Conservation (phyloP, 306 rosid genomes). For the Cucurbita ficifolia region DNA sequence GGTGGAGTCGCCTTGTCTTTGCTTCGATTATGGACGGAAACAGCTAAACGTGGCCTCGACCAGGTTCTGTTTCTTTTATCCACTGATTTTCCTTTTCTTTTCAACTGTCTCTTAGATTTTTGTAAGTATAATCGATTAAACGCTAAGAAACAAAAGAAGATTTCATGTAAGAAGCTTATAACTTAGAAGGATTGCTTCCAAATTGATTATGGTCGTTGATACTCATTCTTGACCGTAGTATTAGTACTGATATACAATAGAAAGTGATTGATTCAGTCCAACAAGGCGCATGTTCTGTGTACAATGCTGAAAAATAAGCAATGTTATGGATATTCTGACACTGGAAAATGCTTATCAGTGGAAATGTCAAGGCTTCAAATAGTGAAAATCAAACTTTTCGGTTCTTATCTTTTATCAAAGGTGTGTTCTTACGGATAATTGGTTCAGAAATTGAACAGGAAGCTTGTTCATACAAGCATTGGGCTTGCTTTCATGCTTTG, state of each 20-base stretch:
- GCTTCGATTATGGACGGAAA: slow-evolving; percentile 53
- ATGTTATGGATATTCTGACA: neutral
- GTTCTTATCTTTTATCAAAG: neutral
- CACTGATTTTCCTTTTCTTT: neutral
- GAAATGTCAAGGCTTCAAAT: neutral
- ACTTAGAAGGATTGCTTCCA: neutral
- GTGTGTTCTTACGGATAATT: slow-evolving; percentile 4
- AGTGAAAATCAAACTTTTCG: neutral
- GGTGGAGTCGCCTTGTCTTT: slow-evolving; percentile 31
- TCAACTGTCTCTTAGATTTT: too few species aligned
- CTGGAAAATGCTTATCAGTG: neutral
- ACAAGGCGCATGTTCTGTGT: neutral
- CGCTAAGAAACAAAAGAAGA: neutral
- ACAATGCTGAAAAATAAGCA: neutral
- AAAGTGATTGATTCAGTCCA: neutral
- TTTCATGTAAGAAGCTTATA: too few species aligned
- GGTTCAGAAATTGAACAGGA: slow-evolving; percentile 77
- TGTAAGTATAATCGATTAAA: too few species aligned
- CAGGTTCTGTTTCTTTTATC: slow-evolving; percentile 29
- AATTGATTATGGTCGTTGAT: neutral
- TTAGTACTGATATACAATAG: neutral
- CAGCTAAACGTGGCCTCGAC: slow-evolving; percentile 55
- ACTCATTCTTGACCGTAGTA: neutral
- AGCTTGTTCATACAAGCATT: slow-evolving; percentile 75
- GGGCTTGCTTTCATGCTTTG: slow-evolving; percentile 83